Evolutionary conservation across 306 rosid species (phyloP), one percentile per base, ranked within the genome.

Genomic region (Spatholobus suberectus): DNA sequence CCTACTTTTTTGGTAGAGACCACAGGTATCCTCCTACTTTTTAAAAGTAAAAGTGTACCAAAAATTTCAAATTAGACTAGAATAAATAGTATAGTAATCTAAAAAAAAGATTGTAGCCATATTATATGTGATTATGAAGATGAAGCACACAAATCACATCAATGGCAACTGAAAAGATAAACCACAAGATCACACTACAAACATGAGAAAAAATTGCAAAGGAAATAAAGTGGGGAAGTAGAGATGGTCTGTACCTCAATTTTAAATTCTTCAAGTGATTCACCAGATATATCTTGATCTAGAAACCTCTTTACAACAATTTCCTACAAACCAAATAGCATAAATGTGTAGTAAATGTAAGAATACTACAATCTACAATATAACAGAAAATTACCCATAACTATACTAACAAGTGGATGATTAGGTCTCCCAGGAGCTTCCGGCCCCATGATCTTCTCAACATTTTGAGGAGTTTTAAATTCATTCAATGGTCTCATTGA

Each of bases 261-360:
- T 85, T 83, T 89, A 91, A 96, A 93, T 87, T 93, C 99, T 81
- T 89, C 99, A 74, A 96, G 98, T 72, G 94, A 83, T 89, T 90
- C 97, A n/a, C 98, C 98, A 41, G 86, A 82, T 76, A 96, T 87
- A 57, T 84, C 96, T 91, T 96, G 99, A 88, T 96, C 89, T 23
- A 96, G 89, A 91, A 96, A 96, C 83, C 86, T 90, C 89, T 96
- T 96, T 26, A 96, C 99, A 70, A 97, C 99, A 86, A 96, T 94
- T 86, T 96, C 99, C 99, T 96, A 79, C 46, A 69, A 82, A 75
- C 44, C 88, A 81, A 70, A 81, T 38, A 75, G 54, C 23, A 20
- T 58, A 73, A 76, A 70, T 59, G 23, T 65, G 59, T 34, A 67
- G 76, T 75, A 68, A 77, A 40, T 76, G 40, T 41, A 70, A 29